These are phyloP conservation scores for Coniophora puteana DNA, from an alignment of 1,284 basidiomycete species.

Conservation along the genomic window DNA sequence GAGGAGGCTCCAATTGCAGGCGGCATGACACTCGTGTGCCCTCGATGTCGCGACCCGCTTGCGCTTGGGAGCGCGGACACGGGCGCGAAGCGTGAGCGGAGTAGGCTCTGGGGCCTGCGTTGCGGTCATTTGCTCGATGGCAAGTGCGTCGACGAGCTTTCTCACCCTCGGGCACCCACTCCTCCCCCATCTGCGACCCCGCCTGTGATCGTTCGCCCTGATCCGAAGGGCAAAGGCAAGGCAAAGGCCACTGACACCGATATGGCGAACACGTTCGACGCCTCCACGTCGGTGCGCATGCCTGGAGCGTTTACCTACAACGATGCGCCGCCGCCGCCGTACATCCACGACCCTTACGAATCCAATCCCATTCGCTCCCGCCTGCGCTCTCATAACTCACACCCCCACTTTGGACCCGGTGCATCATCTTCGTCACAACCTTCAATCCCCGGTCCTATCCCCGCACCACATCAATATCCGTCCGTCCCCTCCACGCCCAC, in stretches of 20 bases:
- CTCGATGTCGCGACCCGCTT: slow-evolving; percentile 55
- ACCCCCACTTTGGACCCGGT: slow-evolving; percentile 8
- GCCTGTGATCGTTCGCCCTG: slow-evolving; percentile 11
- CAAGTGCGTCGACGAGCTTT: slow-evolving; percentile 59
- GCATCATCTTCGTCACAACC: slow-evolving; percentile 7
- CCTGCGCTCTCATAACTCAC: slow-evolving; percentile 41
- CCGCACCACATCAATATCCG: slow-evolving; percentile 12
- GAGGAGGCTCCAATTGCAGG: too few relatives aligned
- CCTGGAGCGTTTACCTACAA: too few relatives aligned
- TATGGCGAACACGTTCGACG: too few relatives aligned
- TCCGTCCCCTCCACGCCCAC: slow-evolving; percentile 6
- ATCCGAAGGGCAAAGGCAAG: slow-evolving; percentile 38
- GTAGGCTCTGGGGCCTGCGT: slow-evolving; percentile 61
- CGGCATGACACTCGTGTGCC: slow-evolving; percentile 52
- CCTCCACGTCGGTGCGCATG: too few relatives aligned
- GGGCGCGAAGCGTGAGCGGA: slow-evolving; percentile 32
- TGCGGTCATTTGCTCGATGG: slow-evolving; percentile 78
- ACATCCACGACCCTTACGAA: slow-evolving; percentile 1
- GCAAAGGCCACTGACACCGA: slow-evolving; percentile 15
- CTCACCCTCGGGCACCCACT: slow-evolving; percentile 33
- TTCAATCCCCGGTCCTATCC: slow-evolving; percentile 3
- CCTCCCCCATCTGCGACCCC: slow-evolving; percentile 10
- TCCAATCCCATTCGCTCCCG: slow-evolving; percentile 47
- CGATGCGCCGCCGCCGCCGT: background rate
- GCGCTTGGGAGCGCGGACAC: slow-evolving; percentile 34